Evolutionary conservation across 2,329 filamentous ascomycete genomes (phyloP).

Genomic region (Pleoardoris graminearum): DNA sequence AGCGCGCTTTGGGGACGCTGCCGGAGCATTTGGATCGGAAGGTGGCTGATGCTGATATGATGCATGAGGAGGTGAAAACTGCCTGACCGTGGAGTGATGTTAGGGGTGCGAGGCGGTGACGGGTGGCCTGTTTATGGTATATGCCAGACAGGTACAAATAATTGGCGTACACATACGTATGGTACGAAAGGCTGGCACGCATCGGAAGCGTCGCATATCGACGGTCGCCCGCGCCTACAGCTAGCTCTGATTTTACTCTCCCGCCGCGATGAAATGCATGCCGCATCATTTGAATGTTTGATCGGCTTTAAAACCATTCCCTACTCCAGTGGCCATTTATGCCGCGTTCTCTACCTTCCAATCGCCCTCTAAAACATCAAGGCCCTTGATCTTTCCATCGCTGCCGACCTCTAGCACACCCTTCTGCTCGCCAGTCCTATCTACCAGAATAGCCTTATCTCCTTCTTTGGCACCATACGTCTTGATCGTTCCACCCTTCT

Average conservation of each 20-base stretch:
- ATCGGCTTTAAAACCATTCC: too few species aligned
- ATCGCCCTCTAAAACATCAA: constrained; percentile 36
- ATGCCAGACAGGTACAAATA: too few species aligned
- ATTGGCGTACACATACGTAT: too few species aligned
- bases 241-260: too few species aligned
- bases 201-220: too few species aligned
- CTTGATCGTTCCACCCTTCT: constrained; percentile 43
- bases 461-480: constrained; percentile 44
- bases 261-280: too few species aligned
- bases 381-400: constrained; percentile 34
- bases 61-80: constrained; percentile 3
- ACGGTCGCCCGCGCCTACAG: too few species aligned
- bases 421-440: constrained; percentile 35
- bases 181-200: too few species aligned
- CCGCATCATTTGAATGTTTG: too few species aligned
- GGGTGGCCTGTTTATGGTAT: too few species aligned
- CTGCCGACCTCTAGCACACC: constrained; percentile 35
- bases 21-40: constrained; percentile 49
- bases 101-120: too few species aligned
- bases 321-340: background rate
- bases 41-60: constrained; percentile 5
- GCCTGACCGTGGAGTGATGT: background rate
- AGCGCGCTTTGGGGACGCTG: constrained; percentile 53
- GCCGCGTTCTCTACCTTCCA: constrained; percentile 38
- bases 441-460: constrained; percentile 42